These are phyloP conservation scores for Heliamphora exappendiculata DNA, from an alignment of 148 eudicot genomes.

Conservation along the genomic window DNA sequence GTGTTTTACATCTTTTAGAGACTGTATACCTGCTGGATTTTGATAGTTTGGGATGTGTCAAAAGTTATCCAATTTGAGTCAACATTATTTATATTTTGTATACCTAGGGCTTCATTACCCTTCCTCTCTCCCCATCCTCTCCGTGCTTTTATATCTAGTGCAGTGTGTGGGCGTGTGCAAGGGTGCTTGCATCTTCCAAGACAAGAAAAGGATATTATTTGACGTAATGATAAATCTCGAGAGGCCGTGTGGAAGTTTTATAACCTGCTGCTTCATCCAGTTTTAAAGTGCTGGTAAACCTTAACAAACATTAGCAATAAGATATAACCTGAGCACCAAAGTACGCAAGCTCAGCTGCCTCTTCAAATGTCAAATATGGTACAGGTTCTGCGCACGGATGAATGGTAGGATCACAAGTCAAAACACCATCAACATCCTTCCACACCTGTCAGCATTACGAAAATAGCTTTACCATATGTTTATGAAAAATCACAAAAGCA, in stretches of 20 bases:
- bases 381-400: constrained; percentile 62
- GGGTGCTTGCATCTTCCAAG: neutral
- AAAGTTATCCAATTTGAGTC: too few relatives aligned
- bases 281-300: neutral
- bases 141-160: neutral
- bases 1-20: too few relatives aligned
- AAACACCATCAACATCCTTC: constrained; percentile 94
- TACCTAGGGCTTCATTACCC: too few relatives aligned
- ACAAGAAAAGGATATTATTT: neutral
- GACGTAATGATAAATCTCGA: neutral
- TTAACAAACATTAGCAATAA: neutral
- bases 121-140: neutral
- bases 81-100: too few relatives aligned
- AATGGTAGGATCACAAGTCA: constrained; percentile 85
- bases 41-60: too few relatives aligned
- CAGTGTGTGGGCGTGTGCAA: neutral
- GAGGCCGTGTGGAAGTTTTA: neutral
- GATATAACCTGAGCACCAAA: constrained; percentile 84
- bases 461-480: neutral
- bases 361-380: constrained; percentile 76
- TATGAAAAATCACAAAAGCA: neutral
- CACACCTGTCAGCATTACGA: constrained; percentile 46
- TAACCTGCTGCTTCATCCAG: neutral
- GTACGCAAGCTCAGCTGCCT: constrained; percentile 96
- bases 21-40: too few relatives aligned